Evolutionary conservation across 2,329 filamentous ascomycete genomes (phyloP).

Genomic region (Aspergillus tanneri): DNA sequence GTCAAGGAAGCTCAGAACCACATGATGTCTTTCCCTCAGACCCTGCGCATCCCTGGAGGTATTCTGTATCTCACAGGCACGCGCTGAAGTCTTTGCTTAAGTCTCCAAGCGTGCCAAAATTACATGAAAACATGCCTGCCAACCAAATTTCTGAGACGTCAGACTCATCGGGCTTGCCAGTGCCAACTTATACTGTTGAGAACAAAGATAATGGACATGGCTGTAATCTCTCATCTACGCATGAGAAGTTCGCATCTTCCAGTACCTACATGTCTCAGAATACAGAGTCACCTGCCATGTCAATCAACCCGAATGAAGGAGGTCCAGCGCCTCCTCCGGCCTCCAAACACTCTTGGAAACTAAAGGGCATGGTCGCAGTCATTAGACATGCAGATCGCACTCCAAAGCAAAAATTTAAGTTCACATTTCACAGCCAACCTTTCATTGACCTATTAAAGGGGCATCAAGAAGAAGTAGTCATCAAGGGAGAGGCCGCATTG

Average conservation of each 20-base stretch:
- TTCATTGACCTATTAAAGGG: conserved; percentile 94
- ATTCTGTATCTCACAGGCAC: conserved; percentile 47
- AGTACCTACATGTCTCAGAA: conserved; percentile 25
- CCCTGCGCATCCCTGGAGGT: conserved; percentile 35
- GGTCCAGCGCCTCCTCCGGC: conserved; percentile 58
- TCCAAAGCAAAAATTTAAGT: conserved; percentile 99
- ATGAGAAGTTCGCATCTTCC: conserved; percentile 24
- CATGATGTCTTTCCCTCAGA: conserved; percentile 38
- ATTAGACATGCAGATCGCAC: conserved; percentile 95
- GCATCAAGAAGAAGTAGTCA: conserved; percentile 90
- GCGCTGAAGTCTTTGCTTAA: conserved; percentile 61
- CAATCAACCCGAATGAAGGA: conserved; percentile 27
- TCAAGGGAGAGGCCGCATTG: conserved; percentile 87
- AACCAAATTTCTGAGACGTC: conserved; percentile 46
- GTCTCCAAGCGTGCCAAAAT: conserved; percentile 63
- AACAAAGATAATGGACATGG: conserved; percentile 23
- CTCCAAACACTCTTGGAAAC: conserved; percentile 91
- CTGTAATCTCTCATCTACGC: conserved; percentile 11
- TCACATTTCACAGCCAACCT: conserved; percentile 94
- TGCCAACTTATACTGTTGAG: conserved; percentile 37
- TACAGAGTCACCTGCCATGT: conserved; percentile 27
- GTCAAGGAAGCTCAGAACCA: conserved; percentile 34
- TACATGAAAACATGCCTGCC: conserved; percentile 50
- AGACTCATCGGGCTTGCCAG: conserved; percentile 34
- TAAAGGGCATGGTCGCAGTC: conserved; percentile 96